Base-by-base conservation (phyloP, 441 rosid species). In the Euphorbia corollata region DNA sequence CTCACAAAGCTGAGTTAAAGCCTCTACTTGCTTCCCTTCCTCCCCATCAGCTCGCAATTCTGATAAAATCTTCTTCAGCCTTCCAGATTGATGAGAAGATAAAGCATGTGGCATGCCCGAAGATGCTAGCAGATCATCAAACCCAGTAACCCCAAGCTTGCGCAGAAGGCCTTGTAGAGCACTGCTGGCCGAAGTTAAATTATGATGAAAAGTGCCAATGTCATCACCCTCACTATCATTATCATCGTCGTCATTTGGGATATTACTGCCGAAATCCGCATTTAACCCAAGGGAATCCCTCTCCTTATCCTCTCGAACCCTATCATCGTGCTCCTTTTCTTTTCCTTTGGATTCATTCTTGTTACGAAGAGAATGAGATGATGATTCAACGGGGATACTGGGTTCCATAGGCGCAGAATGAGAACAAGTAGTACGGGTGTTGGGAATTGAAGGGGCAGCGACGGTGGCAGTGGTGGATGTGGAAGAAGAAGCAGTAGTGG, bases 1-100 rank as follows among this genome's bases (percentile, higher is more conserved):
- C 53, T 90, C 99, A 59, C 99, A 86, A 0, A 95, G 90, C 89
- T 95, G 98, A 15, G 98, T 90, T 71, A 95, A 70, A 8, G 99
- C 97, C 82, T 95, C 99, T 71, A 95, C 95, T 74, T 95, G 98
- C 80, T 79, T 95, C 18, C 98, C 99, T 78, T 92, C 99, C 83
- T 92, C 99, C 0, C 97, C 99, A 23, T 92, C 92, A 0, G 97
- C 86, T 5, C 98, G 90, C 83, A 95, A 69, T 19, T 97, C 98
- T 0, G 97, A 77, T 12, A 95, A 76, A 16, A 95, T 87, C 86
- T 95, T 95, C 91, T 95, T 95, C 75, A 95, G 71, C 74, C 91
- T 81, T 41, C 98, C 86, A 0, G 77, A 86, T 70, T 88, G 91
- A 51, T 95, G 99, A 0, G 97, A 92, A 0, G 96, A 84, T 0